Evolutionary conservation across 1,284 basidiomycete species (phyloP), one percentile per base, ranked within the genome.

Genomic region (Pyrrhoderma lamaoense): DNA sequence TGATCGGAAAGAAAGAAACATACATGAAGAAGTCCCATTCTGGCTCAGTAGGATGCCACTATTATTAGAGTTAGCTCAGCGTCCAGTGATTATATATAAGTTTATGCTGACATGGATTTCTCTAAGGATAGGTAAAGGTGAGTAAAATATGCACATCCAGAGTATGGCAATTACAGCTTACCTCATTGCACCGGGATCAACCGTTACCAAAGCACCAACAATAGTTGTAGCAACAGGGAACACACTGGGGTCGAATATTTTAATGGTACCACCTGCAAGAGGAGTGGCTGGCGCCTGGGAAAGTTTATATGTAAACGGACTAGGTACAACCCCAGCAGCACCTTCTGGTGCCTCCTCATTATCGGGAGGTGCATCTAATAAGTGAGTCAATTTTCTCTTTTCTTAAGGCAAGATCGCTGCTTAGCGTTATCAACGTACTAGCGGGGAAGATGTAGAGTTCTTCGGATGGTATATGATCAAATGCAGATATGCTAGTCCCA

Each of bases 151-250:
- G 1, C 18, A 11, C 45, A 37, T 36, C 9, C 8, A 14, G 23
- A 39, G 22, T n/a, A 42, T 46, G 16, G 14, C 18, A n/a, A 35
- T 14, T 13, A 36, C 34, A 50, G 56, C 63, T 35, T 58, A 78
- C 69, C 81, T 70, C 67, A 85, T 74, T 3, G 73, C 79, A 11
- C 79, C 79, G 27, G 71, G 73, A 46, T 81, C 71, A 27, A 85
- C 70, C 0, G 66, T 70, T 3, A 86, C 76, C 49, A 81, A 77
- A 1, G 74, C 81, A 0, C 72, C 74, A 3, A 77, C 73, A 37
- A 85, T 75, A 3, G 73, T 76, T 51, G 72, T 69, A 7, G 80
- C 66, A 2, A 75, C 75, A 25, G 68, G 67, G 65, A 87, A 86
- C 16, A 72, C 73, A 27, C 62, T 67, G 0, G 73, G 72, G 58